These are phyloP conservation scores for Daedalea quercina DNA, from an alignment of 768 basidiomycete species.

Conservation along the genomic window DNA sequence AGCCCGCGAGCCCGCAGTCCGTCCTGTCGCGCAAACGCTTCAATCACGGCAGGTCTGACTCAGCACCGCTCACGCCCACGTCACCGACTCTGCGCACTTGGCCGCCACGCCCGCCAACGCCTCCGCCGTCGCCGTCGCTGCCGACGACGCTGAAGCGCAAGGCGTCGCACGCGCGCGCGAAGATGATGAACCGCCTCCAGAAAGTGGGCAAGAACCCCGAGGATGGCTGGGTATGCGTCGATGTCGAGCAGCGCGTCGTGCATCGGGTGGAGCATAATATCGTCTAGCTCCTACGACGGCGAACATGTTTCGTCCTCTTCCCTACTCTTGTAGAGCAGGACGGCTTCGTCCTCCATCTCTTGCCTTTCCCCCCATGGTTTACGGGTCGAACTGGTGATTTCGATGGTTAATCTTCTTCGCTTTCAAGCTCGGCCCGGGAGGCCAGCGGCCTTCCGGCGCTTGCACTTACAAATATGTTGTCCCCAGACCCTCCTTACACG, in stretches of 20 bases:
- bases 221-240: constrained; percentile 25
- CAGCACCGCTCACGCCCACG: not conserved
- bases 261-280: constrained; percentile 17
- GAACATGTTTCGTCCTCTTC: too few species aligned
- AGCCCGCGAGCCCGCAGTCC: constrained; percentile 22
- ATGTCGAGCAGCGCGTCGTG: constrained; percentile 23
- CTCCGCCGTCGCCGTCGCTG: not conserved
- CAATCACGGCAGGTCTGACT: constrained; percentile 16
- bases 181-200: constrained; percentile 17
- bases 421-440: too few species aligned
- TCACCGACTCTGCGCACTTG: not conserved
- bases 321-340: too few species aligned
- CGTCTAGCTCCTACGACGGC: constrained; percentile 4
- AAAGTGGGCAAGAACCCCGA: constrained; percentile 16
- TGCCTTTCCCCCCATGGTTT: too few species aligned
- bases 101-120: not conserved
- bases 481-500: not conserved
- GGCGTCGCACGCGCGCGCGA: constrained; percentile 6
- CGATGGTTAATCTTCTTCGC: too few species aligned
- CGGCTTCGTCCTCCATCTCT: too few species aligned
- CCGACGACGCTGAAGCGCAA: not conserved
- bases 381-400: too few species aligned
- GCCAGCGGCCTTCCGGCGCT: too few species aligned
- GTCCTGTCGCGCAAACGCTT: constrained; percentile 23
- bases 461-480: too few species aligned